These are phyloP conservation scores for Diplodia mutila DNA, from an alignment of 2,329 filamentous ascomycete species.

Conservation along the genomic window DNA sequence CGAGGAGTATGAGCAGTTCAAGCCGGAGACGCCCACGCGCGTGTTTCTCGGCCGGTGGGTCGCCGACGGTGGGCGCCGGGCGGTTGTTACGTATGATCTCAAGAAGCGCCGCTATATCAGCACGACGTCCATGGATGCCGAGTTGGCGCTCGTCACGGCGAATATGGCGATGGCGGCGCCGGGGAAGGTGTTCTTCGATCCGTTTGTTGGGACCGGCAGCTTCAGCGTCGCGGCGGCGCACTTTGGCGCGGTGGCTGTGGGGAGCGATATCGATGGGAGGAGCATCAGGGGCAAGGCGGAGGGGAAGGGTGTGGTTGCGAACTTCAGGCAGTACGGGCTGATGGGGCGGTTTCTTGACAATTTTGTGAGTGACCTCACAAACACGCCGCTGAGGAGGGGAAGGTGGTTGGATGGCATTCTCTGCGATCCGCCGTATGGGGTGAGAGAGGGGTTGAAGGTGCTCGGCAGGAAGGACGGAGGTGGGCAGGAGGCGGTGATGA, in stretches of 20 bases:
- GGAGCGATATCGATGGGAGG: constrained; percentile 91
- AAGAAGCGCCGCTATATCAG: constrained; percentile 94
- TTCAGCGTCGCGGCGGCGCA: constrained; percentile 89
- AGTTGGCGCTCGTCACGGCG: constrained; percentile 86
- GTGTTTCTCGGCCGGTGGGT: constrained; percentile 76
- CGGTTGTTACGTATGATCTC: constrained; percentile 76
- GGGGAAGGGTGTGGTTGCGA: constrained; percentile 64
- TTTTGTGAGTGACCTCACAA: constrained; percentile 85
- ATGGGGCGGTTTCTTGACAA: constrained; percentile 70
- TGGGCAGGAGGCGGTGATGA: constrained; percentile 60
- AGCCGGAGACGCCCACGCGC: constrained; percentile 57
- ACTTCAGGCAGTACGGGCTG: constrained; percentile 84
- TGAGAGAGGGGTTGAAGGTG: constrained; percentile 88
- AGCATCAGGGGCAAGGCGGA: constrained; percentile 72
- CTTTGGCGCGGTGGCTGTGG: constrained; percentile 81
- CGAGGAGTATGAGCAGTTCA: constrained; percentile 72
- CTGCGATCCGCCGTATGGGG: constrained; percentile 94
- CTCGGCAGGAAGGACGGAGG: constrained; percentile 71
- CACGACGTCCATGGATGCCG: constrained; percentile 96
- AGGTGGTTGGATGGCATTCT: constrained; percentile 84
- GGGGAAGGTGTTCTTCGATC: constrained; percentile 88
- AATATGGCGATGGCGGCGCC: constrained; percentile 84
- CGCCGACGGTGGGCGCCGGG: constrained; percentile 66
- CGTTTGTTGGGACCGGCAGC: constrained; percentile 92
- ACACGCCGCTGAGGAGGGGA: constrained; percentile 69